Evolutionary conservation across 2,329 filamentous ascomycete genomes (phyloP).

Genomic region (Arthrocladium fulminans): DNA sequence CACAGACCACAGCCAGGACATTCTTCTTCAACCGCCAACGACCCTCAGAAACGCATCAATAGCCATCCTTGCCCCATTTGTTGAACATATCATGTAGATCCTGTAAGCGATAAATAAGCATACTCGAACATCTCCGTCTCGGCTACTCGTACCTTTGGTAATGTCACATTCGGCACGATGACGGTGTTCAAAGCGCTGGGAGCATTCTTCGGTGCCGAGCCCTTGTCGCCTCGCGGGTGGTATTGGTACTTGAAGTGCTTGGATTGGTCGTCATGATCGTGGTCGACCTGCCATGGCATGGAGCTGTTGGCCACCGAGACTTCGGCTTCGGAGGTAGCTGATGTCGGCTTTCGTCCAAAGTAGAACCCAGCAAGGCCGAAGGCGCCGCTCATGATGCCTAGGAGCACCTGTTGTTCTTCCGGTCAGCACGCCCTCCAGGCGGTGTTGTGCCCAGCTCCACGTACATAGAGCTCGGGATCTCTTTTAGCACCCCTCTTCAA

Average conservation of each 20-base stretch:
- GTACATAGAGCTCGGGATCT: conserved; percentile 68
- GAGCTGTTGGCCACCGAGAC: conserved; percentile 65
- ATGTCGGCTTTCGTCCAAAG: conserved; percentile 75
- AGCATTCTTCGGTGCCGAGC: conserved; percentile 69
- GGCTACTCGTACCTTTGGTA: conserved; percentile 62
- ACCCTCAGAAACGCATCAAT: conserved; percentile 35
- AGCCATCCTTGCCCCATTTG: conserved; percentile 99
- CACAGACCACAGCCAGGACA: not conserved
- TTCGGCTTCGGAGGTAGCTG: conserved; percentile 67
- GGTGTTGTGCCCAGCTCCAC: conserved; percentile 21
- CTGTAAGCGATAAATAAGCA: conserved; percentile 37
- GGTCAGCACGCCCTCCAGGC: conserved; percentile 1
- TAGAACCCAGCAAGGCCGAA: conserved; percentile 78
- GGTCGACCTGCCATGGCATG: conserved; percentile 84
- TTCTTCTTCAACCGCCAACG: not conserved
- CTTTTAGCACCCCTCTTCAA: conserved; percentile 57
- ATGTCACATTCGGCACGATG: conserved; percentile 83
- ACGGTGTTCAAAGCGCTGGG: conserved; percentile 93
- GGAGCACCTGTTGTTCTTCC: conserved; percentile 58
- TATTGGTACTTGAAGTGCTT: conserved; percentile 64
- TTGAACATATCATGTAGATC: conserved; percentile 94
- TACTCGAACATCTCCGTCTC: not conserved
- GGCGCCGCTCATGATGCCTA: conserved; percentile 81
- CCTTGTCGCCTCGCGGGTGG: conserved; percentile 76
- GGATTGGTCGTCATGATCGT: conserved; percentile 55